phyloP scores from a whole-genome alignment of 2,329 filamentous ascomycete genomes.

The Cladophialophora carrionii region DNA sequence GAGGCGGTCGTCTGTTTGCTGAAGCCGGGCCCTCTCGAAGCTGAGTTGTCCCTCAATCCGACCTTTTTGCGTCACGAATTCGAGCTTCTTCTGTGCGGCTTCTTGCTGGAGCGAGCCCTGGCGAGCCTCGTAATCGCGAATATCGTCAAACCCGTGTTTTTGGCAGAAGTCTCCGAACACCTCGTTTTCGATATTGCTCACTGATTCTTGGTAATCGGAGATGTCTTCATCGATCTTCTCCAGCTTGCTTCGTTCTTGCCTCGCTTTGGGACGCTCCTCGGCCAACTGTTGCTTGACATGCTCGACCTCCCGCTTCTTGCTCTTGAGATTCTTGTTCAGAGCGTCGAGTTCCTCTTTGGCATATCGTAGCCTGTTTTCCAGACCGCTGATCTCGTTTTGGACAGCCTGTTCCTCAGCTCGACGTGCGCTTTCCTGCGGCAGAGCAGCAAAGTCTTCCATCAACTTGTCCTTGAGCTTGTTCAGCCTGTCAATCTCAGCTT shows the following conservation, averaged over 20 bases:
- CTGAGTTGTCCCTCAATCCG: conserved; percentile 63
- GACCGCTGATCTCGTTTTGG: conserved; percentile 74
- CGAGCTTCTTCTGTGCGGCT: conserved; percentile 79
- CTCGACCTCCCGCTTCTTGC: conserved; percentile 80
- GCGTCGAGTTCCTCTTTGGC: conserved; percentile 75
- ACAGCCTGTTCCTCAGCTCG: conserved; percentile 78
- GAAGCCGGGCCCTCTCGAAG: conserved; percentile 71
- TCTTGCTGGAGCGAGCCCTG: conserved; percentile 93
- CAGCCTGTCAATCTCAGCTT: conserved; percentile 85
- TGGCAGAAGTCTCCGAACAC: conserved; percentile 85
- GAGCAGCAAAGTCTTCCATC: conserved; percentile 73
- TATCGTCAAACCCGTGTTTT: conserved; percentile 81
- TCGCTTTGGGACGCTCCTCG: conserved; percentile 76
- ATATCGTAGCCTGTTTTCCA: conserved; percentile 75
- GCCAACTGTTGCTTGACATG: conserved; percentile 72
- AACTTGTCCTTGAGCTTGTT: conserved; percentile 74
- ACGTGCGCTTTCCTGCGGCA: conserved; percentile 77
- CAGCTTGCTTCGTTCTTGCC: conserved; percentile 71
- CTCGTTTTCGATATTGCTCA: conserved; percentile 82
- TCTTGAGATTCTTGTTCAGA: conserved; percentile 79
- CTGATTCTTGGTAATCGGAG: conserved; percentile 62
- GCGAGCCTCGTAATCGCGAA: conserved; percentile 89
- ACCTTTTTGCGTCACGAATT: conserved; percentile 78
- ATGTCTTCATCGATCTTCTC: conserved; percentile 64
- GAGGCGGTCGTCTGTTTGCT: conserved; percentile 70